phyloP scores from a whole-genome alignment of 2,329 filamentous ascomycete species.

The Stachybotrys echinatus region DNA sequence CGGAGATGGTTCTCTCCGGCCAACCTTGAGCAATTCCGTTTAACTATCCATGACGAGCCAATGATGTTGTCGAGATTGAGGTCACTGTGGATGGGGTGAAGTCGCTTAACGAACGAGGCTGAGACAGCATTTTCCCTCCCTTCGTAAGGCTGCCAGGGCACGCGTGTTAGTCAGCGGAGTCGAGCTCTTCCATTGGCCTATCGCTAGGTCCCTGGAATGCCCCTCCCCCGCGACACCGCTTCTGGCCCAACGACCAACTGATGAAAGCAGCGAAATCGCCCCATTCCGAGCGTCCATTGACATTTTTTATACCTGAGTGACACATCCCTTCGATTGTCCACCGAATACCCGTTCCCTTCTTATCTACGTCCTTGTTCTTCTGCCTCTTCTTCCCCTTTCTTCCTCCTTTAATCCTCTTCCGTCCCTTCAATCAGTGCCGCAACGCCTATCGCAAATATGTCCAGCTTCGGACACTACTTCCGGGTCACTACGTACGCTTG shows the following conservation, averaged over 20 bases:
- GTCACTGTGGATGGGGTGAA: too few relatives aligned
- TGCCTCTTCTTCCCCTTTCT: too few relatives aligned
- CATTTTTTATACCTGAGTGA: not conserved
- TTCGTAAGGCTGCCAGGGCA: not conserved
- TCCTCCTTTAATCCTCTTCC: too few relatives aligned
- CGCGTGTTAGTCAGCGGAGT: not conserved
- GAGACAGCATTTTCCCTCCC: not conserved
- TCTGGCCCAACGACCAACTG: not conserved
- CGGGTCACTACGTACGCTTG: slow-evolving; percentile 69
- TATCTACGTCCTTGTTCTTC: too few relatives aligned
- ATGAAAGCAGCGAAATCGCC: slow-evolving; percentile 8
- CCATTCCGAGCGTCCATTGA: not conserved
- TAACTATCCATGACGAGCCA: too few relatives aligned
- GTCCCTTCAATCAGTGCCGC: slow-evolving; percentile 2
- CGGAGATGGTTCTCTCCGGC: not conserved
- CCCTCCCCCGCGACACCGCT: slow-evolving; percentile 9
- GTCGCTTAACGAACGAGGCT: not conserved
- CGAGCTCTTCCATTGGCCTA: not conserved
- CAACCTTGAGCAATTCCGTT: too few relatives aligned
- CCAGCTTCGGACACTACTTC: slow-evolving; percentile 80
- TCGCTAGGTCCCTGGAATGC: slow-evolving; percentile 1
- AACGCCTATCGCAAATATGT: slow-evolving; percentile 52
- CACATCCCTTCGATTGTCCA: not conserved
- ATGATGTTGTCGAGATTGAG: too few relatives aligned
- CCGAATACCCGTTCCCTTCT: not conserved